Conservation (phyloP, 106 monocot species). For the Apostasia shenzhenica region DNA sequence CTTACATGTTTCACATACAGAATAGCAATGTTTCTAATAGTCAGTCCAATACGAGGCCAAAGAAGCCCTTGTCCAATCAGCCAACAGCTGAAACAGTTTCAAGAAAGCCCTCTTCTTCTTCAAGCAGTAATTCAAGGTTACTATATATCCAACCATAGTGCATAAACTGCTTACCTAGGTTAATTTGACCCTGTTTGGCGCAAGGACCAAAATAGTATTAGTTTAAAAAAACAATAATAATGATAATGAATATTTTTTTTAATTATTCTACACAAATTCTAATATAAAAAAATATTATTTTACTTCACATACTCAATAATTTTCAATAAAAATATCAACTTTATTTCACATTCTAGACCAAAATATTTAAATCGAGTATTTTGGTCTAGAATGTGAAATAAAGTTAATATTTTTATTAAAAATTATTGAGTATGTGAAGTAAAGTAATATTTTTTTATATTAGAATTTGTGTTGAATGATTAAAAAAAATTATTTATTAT, state of each 20-base stretch:
- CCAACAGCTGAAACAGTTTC: constrained; percentile 5
- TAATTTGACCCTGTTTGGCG: too few species aligned
- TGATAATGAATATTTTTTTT: not conserved
- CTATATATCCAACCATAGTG: not conserved
- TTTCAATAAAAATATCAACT: too few species aligned
- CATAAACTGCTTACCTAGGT: not conserved
- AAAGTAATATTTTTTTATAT: too few species aligned
- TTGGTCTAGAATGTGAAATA: too few species aligned
- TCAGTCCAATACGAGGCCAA: constrained; percentile 57
- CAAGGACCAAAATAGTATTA: too few species aligned
- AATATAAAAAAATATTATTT: not conserved
- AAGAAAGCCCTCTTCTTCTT: constrained; percentile 36
- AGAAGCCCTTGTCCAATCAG: constrained; percentile 24
- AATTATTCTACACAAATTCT: not conserved
- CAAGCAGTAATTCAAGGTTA: constrained; percentile 66
- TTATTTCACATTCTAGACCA: too few species aligned
- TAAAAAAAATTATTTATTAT: too few species aligned
- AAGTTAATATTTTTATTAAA: too few species aligned
- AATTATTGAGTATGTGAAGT: too few species aligned
- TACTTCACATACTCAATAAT: not conserved
- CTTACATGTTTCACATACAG: constrained; percentile 11
- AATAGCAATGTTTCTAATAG: constrained; percentile 16
- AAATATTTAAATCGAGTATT: too few species aligned
- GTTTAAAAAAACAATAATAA: too few species aligned
- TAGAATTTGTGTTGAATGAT: too few species aligned